Base-by-base conservation (phyloP, 768 basidiomycete genomes). In the Strobilomyces echinocephalus region DNA sequence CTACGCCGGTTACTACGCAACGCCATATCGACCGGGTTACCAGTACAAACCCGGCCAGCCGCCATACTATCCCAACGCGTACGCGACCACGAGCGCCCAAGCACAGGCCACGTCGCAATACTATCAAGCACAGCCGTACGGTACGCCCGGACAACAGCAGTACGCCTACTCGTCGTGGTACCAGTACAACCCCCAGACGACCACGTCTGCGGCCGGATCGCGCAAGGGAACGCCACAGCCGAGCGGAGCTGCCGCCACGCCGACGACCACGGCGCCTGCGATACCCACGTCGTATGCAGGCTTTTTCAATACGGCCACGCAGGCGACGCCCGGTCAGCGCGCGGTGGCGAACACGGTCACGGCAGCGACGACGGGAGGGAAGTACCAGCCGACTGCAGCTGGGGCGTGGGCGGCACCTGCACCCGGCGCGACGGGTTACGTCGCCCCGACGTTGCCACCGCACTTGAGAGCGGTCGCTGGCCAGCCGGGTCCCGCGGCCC, bases 311-410 rank as follows among this genome's bases (percentile, higher is more conserved):
- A 52, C 59, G 7, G 40, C 57, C 39, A 53, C 66, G 50, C 70
- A 73, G 30, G 34, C 66, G n/a, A n/a, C n/a, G 26, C 58, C 66
- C 24, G 70, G 67, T 26, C 74, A 79, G 50, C 77, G 80, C 5
- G 80, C 78, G 3, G 80, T 82, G 7, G 80, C 80, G 10, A 83
- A 82, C 44, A 82, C 81, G 1, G 79, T 80, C 24, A 58, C 77
- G 21, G 59, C 63, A 39, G 51, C 63, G 21, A 60, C 57, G 40
- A 50, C 66, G 0, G 57, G 53, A 8, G 64, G 52, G 40, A 73
- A 74, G 40, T 70, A 68, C 52, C 62, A 68, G 18, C 64, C 70
- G 12, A n/a, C 55, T 1, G 52, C 62, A 2, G 60, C 58, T 20
- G 65, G 56, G 21, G 39, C 60, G 2, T 68, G 66, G 62, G 39